These are phyloP conservation scores for Ogataea pilisensis DNA, from an alignment of 805 yeast genomes.

Conservation along the genomic window DNA sequence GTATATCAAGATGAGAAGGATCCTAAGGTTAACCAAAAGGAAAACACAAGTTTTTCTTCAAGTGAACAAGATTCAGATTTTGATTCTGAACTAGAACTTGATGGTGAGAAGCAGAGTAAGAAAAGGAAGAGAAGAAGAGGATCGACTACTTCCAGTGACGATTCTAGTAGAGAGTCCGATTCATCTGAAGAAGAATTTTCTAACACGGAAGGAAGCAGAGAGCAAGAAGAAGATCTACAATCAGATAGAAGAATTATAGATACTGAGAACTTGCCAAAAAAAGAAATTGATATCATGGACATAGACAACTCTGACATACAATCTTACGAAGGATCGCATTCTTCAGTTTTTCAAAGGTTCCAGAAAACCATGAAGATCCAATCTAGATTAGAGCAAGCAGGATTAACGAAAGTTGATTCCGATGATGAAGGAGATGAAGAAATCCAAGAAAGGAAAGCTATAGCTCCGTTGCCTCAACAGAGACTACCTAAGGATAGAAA, in stretches of 20 bases:
- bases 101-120: background rate
- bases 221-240: background rate
- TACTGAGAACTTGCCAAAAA: slow-evolving; percentile 1
- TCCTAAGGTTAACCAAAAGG: too few relatives aligned
- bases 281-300: slow-evolving; percentile 11
- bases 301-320: background rate
- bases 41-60: too few relatives aligned
- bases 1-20: too few relatives aligned
- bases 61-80: slow-evolving; percentile 9
- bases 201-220: background rate
- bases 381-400: slow-evolving; percentile 13
- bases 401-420: slow-evolving; percentile 12
- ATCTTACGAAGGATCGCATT: slow-evolving; percentile 35
- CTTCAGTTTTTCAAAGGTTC: slow-evolving; percentile 51
- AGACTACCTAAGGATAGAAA: slow-evolving; percentile 51
- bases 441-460: slow-evolving; percentile 32
- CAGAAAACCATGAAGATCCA: slow-evolving; percentile 35
- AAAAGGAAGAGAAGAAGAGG: slow-evolving; percentile 20
- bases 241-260: background rate
- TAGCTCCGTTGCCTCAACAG: slow-evolving; percentile 87
- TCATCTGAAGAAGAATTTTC: slow-evolving; percentile 4
- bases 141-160: slow-evolving; percentile 19
- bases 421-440: slow-evolving; percentile 25
- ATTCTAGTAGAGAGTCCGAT: slow-evolving; percentile 1
- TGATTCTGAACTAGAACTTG: background rate